These are phyloP conservation scores for Epithele typhae DNA, from an alignment of 768 basidiomycete genomes.

Conservation along the genomic window DNA sequence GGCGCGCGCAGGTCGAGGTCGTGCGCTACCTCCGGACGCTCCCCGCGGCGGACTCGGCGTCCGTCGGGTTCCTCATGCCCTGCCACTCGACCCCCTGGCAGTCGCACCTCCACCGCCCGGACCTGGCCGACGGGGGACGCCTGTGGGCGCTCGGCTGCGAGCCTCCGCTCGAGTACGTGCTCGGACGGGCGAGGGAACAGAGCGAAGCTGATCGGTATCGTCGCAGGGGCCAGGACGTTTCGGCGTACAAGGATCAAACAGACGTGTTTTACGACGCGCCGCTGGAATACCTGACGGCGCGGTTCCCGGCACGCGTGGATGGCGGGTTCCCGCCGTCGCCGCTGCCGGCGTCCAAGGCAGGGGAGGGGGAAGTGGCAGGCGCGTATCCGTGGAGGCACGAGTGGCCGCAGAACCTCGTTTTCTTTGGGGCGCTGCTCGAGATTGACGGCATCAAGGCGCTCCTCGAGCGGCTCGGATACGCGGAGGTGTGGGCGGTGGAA, in stretches of 20 bases:
- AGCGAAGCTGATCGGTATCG: constrained; percentile 8
- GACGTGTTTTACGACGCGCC: constrained; percentile 78
- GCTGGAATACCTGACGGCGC: constrained; percentile 51
- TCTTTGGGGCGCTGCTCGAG: constrained; percentile 77
- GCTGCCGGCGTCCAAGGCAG: constrained; percentile 39
- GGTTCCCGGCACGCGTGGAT: constrained; percentile 66
- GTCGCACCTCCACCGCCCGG: constrained; percentile 73
- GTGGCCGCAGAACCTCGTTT: constrained; percentile 79
- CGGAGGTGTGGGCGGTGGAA: constrained; percentile 19
- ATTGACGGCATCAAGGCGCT: constrained; percentile 12
- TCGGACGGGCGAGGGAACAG: not conserved
- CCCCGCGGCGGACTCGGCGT: constrained; percentile 41
- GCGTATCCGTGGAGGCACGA: constrained; percentile 54
- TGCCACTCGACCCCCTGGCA: constrained; percentile 96
- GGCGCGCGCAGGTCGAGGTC: constrained; percentile 73
- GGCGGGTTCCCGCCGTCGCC: constrained; percentile 60
- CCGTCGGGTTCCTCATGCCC: constrained; percentile 86
- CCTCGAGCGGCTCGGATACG: constrained; percentile 15
- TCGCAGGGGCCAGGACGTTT: constrained; percentile 45
- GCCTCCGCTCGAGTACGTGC: constrained; percentile 77
- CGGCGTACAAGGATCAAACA: constrained; percentile 74
- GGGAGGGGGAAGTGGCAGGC: too few species aligned
- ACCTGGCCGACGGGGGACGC: constrained; percentile 48
- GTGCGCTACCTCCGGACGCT: constrained; percentile 62
- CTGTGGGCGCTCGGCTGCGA: constrained; percentile 92